A percentile compares a stretch with the other conserved stretches of the same genome.
These are phyloP conservation scores for Graphilbum fragrans DNA, from an alignment of 2,329 filamentous ascomycete species.

Conservation along the genomic window DNA sequence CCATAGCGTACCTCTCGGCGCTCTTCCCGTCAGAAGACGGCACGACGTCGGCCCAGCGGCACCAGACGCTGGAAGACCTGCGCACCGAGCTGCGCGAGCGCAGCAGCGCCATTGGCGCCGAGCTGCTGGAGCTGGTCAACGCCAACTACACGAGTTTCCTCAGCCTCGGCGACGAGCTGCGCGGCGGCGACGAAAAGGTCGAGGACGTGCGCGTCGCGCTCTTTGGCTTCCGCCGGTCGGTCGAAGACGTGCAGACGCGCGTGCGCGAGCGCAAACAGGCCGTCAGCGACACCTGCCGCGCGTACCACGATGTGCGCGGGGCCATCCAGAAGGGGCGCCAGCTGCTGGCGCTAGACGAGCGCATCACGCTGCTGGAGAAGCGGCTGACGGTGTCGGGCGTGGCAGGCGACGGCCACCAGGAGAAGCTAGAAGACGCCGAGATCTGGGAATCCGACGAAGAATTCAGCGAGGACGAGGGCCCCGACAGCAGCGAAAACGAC, in stretches of 20 bases:
- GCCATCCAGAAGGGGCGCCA: slow-evolving; percentile 49
- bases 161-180: slow-evolving; percentile 65
- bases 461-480: slow-evolving; percentile 19
- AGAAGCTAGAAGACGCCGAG: background rate
- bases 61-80: slow-evolving; percentile 92
- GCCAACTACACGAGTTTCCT: slow-evolving; percentile 89
- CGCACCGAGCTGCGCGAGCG: slow-evolving; percentile 75
- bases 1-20: slow-evolving; percentile 61
- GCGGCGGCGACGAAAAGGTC: slow-evolving; percentile 81
- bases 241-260: slow-evolving; percentile 58
- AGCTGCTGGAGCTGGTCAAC: slow-evolving; percentile 90
- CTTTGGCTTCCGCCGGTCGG: slow-evolving; percentile 71
- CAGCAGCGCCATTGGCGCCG: slow-evolving; percentile 65
- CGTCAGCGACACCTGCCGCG: slow-evolving; percentile 47
- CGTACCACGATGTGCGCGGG: slow-evolving; percentile 51
- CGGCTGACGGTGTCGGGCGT: slow-evolving; percentile 42
- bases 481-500: slow-evolving; percentile 18
- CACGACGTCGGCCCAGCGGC: slow-evolving; percentile 54
- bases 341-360: slow-evolving; percentile 56
- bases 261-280: slow-evolving; percentile 54
- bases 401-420: too few relatives aligned
- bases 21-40: slow-evolving; percentile 18
- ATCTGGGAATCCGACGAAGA: slow-evolving; percentile 16
- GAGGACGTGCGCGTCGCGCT: slow-evolving; percentile 83
- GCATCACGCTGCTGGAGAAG: slow-evolving; percentile 51